Evolutionary conservation across 2,329 filamentous ascomycete genomes (phyloP).

Genomic region (Boeremia lycopersici): DNA sequence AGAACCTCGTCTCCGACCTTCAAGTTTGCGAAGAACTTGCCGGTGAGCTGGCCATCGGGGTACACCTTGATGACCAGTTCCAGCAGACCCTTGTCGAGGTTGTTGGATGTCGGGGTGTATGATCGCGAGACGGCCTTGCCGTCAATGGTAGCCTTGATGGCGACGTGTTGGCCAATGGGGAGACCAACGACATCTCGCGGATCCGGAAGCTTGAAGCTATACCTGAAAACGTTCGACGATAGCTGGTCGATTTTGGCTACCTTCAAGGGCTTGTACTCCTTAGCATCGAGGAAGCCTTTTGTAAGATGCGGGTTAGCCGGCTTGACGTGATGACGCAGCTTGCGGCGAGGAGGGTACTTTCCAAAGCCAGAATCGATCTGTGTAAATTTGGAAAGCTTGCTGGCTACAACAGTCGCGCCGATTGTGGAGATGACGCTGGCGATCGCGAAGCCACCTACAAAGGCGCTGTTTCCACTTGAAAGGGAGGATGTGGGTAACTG

Average conservation of each 20-base stretch:
- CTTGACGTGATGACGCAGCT: constrained; percentile 12
- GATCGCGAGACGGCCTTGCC: constrained; percentile 54
- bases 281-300: constrained; percentile 57
- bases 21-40: constrained; percentile 55
- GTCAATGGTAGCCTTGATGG: constrained; percentile 65
- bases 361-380: constrained; percentile 30
- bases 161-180: constrained; percentile 45
- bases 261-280: constrained; percentile 55
- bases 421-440: constrained; percentile 26
- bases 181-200: constrained; percentile 36
- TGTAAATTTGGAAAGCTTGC: constrained; percentile 52
- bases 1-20: constrained; percentile 57
- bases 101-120: constrained; percentile 51
- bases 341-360: constrained; percentile 32
- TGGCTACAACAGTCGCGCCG: constrained; percentile 21
- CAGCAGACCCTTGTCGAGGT: constrained; percentile 63
- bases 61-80: constrained; percentile 62
- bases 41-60: constrained; percentile 57
- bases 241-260: constrained; percentile 37
- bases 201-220: constrained; percentile 34
- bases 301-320: constrained; percentile 23
- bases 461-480: constrained; percentile 13
- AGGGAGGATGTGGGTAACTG: constrained; percentile 6
- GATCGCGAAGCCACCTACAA: constrained; percentile 23
- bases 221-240: constrained; percentile 28